phyloP scores from a whole-genome alignment of 306 rosid genomes.

The Lithocarpus polystachyus region DNA sequence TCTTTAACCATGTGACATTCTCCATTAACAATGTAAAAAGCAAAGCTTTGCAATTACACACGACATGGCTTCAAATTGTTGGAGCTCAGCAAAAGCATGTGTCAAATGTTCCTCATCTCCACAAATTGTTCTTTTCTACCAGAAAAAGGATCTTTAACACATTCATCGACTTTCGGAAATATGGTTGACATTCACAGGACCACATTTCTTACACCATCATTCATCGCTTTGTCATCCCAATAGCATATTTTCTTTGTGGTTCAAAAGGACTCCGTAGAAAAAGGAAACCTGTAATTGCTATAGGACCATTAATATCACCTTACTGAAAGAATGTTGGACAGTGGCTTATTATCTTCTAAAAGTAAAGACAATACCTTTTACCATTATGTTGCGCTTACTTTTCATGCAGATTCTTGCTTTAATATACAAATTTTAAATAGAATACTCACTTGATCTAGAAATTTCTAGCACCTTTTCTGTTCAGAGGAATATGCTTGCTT shows the following conservation, averaged over 20 bases:
- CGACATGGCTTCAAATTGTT: conserved; percentile 10
- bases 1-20: too few relatives aligned
- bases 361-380: background rate
- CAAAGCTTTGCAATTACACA: background rate
- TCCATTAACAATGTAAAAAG: background rate
- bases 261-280: conserved; percentile 8
- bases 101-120: conserved; percentile 20
- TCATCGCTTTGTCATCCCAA: conserved; percentile 22
- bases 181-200: conserved; percentile 38
- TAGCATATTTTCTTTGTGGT: conserved; percentile 32
- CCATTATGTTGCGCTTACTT: background rate
- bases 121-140: conserved; percentile 14
- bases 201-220: conserved; percentile 19
- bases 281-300: conserved; percentile 14
- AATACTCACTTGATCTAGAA: background rate
- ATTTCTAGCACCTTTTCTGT: background rate
- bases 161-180: conserved; percentile 3
- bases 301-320: conserved; percentile 6
- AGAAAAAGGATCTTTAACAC: conserved; percentile 17
- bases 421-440: background rate
- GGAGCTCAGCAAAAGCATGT: conserved; percentile 13
- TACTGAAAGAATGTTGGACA: background rate
- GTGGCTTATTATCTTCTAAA: background rate
- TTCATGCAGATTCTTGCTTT: background rate
- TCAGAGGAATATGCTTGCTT: conserved; percentile 2